phyloP scores from a whole-genome alignment of 1,139 yeast species.

The Diutina ranongensis region DNA sequence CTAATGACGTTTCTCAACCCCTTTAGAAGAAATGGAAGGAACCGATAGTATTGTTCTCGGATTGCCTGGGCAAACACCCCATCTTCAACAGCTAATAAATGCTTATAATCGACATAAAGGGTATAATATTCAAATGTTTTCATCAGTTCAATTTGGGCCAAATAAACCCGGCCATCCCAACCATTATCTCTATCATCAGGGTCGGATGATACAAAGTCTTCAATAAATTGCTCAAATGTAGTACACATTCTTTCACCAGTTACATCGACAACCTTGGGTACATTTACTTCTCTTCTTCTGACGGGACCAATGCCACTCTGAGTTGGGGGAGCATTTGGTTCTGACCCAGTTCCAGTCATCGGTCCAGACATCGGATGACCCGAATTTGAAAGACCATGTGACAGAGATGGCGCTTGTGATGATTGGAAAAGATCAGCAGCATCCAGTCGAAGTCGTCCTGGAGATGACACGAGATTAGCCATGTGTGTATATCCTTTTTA shows the following conservation, averaged over 20 bases:
- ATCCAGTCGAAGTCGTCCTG: slow-evolving; percentile 35
- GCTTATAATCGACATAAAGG: slow-evolving; percentile 76
- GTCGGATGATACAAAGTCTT: slow-evolving; percentile 39
- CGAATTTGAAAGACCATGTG: slow-evolving; percentile 8
- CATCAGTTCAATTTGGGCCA: slow-evolving; percentile 78
- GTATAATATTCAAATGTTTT: slow-evolving; percentile 66
- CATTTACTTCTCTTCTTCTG: slow-evolving; percentile 44
- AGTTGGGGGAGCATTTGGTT: background rate
- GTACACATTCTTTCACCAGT: slow-evolving; percentile 93
- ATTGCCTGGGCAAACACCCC: slow-evolving; percentile 88
- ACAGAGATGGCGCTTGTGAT: slow-evolving; percentile 22
- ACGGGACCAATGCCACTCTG: background rate
- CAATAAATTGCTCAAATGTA: slow-evolving; percentile 77
- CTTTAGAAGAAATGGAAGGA: slow-evolving; percentile 69
- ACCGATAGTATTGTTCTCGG: slow-evolving; percentile 83
- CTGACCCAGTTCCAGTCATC: background rate
- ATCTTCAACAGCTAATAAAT: slow-evolving; percentile 62
- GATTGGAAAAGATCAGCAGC: slow-evolving; percentile 32
- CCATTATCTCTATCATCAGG: slow-evolving; percentile 22
- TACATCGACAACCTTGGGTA: slow-evolving; percentile 80
- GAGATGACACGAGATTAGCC: slow-evolving; percentile 38
- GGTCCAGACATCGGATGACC: background rate
- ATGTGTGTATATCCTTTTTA: too few species aligned
- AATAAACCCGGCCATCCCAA: slow-evolving; percentile 49
- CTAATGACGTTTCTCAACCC: slow-evolving; percentile 69